Evolutionary conservation across 495 filamentous ascomycete species (phyloP), one percentile per base, ranked within the genome.

Genomic region (Hypoxylon intermedium): DNA sequence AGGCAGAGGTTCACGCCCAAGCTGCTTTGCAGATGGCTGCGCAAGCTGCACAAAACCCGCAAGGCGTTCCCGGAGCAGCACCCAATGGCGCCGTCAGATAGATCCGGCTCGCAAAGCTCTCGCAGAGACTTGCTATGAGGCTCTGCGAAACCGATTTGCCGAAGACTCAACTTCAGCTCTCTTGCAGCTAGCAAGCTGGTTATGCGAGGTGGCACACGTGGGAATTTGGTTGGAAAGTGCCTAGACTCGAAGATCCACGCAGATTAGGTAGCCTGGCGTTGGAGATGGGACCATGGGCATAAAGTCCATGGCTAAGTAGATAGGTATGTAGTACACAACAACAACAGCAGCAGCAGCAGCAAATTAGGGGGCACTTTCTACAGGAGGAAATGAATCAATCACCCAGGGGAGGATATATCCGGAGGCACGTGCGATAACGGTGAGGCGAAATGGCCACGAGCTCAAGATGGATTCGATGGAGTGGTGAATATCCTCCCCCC

Each of bases 1-100:
- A 92, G 72, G 93, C 93, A 12, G 89, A 95, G 21, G 67, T 67
- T 5, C 70, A 78, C 42, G 77, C 74, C 34, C 71, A 73, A 43
- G 73, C 77, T 28, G 70, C 70, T 45, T 37, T 58, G 15, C 69
- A 70, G 20, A 26, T 67, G 45, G 66, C 63, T 41, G 59, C 50
- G 7, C 59, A 62, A 40, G 60, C 66, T 9, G 68, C 60, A 3
- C 66, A 68, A 31, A 66, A 63, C 40, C 52, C 58, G 9, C 60
- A 67, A 40, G 60, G 58, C 12, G 44, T 53, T n/a, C 37, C 67
- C 5, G 59, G 59, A 3, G 46, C 31, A 3, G 46, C 31, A 15
- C 9, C 67, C 2, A 72, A 72, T 30, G 67, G 67, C 40, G 67
- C 54, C 6, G 54, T 72, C 4, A 72, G 70, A 57, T 77, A 74